Percentiles rank a stretch among this genome's conserved stretches.
phyloP scores from a whole-genome alignment of 2,329 filamentous ascomycete genomes.

The Colletotrichum trifolii region DNA sequence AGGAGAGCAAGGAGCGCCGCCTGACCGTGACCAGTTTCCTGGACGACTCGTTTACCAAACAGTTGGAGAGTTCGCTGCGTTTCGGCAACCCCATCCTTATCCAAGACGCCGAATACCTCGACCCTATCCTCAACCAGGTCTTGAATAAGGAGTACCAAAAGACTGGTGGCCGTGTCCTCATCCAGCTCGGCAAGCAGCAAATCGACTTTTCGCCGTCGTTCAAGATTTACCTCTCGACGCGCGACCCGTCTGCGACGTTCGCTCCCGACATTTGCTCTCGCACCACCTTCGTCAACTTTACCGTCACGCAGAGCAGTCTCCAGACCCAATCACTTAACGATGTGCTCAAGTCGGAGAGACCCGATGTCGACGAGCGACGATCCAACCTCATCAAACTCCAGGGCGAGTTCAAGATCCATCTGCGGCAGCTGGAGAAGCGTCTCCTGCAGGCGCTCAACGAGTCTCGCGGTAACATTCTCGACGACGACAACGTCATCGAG shows the following conservation, averaged over 20 bases:
- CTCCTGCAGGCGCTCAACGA: slow-evolving; percentile 96
- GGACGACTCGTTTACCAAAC: slow-evolving; percentile 97
- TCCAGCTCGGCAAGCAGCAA: slow-evolving; percentile 97
- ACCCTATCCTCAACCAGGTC: slow-evolving; percentile 97
- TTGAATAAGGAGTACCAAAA: slow-evolving; percentile 99
- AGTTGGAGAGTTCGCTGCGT: slow-evolving; percentile 93
- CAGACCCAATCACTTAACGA: slow-evolving; percentile 98
- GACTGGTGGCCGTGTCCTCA: slow-evolving; percentile 96
- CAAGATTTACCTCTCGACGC: slow-evolving; percentile 92
- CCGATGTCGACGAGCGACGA: slow-evolving; percentile 94
- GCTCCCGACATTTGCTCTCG: slow-evolving; percentile 97
- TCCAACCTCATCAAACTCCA: slow-evolving; percentile 99
- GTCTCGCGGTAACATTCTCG: slow-evolving; percentile 95
- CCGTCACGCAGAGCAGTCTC: slow-evolving; percentile 97
- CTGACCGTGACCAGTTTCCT: slow-evolving; percentile 98
- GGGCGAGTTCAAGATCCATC: slow-evolving; percentile 98
- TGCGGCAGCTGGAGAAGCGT: slow-evolving; percentile 93
- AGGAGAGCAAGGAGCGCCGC: slow-evolving; percentile 91
- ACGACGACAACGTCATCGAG: slow-evolving; percentile 98
- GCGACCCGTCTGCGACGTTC: slow-evolving; percentile 95
- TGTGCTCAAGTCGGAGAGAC: slow-evolving; percentile 95
- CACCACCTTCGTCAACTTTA: slow-evolving; percentile 99
- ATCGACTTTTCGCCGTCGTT: slow-evolving; percentile 99
- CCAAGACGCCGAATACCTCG: slow-evolving; percentile 96
- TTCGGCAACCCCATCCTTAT: slow-evolving; percentile 99